Base-by-base conservation (phyloP, 371 early-diverging fungal genomes). In the Mucor piriformis region DNA sequence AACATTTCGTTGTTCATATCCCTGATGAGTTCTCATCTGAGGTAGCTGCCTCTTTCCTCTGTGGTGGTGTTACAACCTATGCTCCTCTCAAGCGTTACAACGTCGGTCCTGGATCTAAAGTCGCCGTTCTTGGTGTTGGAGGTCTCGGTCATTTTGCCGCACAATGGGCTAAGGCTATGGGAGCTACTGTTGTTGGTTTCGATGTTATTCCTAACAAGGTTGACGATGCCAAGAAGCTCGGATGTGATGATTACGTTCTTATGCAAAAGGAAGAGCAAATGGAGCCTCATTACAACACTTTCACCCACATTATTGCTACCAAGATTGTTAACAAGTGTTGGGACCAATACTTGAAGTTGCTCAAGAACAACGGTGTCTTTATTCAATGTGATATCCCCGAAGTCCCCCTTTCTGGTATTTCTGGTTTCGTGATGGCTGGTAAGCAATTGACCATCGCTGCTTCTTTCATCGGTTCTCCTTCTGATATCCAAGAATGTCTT, bases 111-210 rank as follows among this genome's bases (percentile, higher is more conserved):
- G 84, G 83, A 27, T 74, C 73, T 64, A 73, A 66, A 29, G 88
- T 91, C 51, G 90, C 86, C 42, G 76, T 92, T n/a, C 67, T 88
- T 43, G 92, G 90, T 35, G 82, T 90, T 43, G 92, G 92, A 59
- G 92, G 92, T 50, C 76, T 92, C 16, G 91, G 91, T 35, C 91
- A 91, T 46, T 73, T 89, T 69, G 90, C 76, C 34, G 61, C 57
- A 1, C 84, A 88, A 66, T 87, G 74, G 72, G 85, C 85, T 33
- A 69, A 71, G 50, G 75, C 75, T 15, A 64, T 79, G 63, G 90
- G 91, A 34, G 84, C 88, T 23, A 75, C 88, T 21, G 90, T 91
- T 0, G 77, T 82, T 18, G 93, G 89, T 20, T 76, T 91, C 53
- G 89, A 90, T 47, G 78, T 79, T 50, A 81, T 84, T 38, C 73